Conservation (phyloP, 352 stramenopile genomes). For the Pilasporangium apinafurcum region DNA sequence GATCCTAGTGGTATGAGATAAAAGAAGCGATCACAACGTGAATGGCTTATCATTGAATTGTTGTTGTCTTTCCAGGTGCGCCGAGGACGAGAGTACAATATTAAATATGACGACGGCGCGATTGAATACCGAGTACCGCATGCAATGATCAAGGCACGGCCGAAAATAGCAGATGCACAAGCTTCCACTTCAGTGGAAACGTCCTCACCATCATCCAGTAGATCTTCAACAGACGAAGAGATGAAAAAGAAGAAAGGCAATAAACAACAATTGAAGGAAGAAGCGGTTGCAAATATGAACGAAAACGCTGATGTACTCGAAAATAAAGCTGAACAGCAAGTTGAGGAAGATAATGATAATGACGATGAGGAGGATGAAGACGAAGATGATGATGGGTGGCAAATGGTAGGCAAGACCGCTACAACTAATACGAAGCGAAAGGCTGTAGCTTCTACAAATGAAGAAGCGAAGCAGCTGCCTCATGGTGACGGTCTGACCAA, state of each 20-base stretch:
- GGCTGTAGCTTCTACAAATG: conserved; percentile 1
- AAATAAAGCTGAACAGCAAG: too few relatives aligned
- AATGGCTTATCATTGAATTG: background rate
- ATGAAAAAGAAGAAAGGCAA: too few relatives aligned
- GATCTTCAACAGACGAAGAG: too few relatives aligned
- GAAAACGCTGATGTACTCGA: too few relatives aligned
- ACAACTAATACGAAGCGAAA: conserved; percentile 1
- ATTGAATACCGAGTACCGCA: conserved; percentile 65
- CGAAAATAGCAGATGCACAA: too few relatives aligned
- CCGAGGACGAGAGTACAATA: conserved; percentile 64
- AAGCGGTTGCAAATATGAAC: too few relatives aligned
- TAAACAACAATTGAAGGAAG: too few relatives aligned
- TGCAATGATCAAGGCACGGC: conserved; percentile 26
- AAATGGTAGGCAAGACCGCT: conserved; percentile 40
- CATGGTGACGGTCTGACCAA: conserved; percentile 55
- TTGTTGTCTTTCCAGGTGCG: conserved; percentile 17
- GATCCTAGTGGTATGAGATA: conserved; percentile 40
- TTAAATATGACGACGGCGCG: conserved; percentile 75
- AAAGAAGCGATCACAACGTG: background rate
- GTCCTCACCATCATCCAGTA: background rate
- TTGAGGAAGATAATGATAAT: conserved; percentile 2
- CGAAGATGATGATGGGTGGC: conserved; percentile 64
- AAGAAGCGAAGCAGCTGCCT: conserved; percentile 17
- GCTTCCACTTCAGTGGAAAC: background rate
- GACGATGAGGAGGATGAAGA: conserved; percentile 8